Conservation (phyloP, 441 rosid species). For the Isatis lusitanica region DNA sequence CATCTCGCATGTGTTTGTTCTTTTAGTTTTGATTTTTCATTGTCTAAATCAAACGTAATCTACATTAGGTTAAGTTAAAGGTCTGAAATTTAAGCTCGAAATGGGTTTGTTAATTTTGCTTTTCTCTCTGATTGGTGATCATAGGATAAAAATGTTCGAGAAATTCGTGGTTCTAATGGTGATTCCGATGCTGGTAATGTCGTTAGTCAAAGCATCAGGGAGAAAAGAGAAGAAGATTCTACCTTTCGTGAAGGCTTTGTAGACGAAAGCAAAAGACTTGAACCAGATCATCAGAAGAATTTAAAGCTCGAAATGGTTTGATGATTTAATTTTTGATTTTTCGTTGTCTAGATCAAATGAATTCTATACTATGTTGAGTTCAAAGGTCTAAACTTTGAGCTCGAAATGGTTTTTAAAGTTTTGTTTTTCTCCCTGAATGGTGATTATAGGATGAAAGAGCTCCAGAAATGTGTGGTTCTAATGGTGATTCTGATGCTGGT, state of each 20-base stretch:
- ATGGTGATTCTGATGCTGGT: conserved; percentile 11
- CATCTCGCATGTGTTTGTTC: neutral
- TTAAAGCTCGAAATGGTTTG: neutral
- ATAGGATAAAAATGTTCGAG: conserved; percentile 27
- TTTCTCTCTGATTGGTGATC: conserved; percentile 18
- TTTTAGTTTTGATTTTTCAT: neutral
- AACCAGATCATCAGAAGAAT: conserved; percentile 1
- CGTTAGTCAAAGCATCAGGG: neutral
- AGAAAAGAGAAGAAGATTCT: conserved; percentile 22
- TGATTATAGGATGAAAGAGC: conserved; percentile 34
- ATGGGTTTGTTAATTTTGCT: neutral
- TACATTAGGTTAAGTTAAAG: neutral
- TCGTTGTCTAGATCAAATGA: neutral
- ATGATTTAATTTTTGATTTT: neutral
- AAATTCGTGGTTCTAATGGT: neutral
- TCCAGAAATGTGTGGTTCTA: neutral
- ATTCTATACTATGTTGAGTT: neutral
- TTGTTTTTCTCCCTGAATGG: neutral
- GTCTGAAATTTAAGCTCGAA: conserved; percentile 9
- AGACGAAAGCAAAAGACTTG: conserved; percentile 26
- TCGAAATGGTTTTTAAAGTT: neutral
- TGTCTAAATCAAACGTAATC: neutral
- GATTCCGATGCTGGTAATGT: conserved; percentile 6
- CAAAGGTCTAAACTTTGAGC: conserved; percentile 8
- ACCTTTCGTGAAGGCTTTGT: conserved; percentile 10